Base-by-base conservation (phyloP, 2,329 filamentous ascomycete genomes). In the Calonectria leucothoes region DNA sequence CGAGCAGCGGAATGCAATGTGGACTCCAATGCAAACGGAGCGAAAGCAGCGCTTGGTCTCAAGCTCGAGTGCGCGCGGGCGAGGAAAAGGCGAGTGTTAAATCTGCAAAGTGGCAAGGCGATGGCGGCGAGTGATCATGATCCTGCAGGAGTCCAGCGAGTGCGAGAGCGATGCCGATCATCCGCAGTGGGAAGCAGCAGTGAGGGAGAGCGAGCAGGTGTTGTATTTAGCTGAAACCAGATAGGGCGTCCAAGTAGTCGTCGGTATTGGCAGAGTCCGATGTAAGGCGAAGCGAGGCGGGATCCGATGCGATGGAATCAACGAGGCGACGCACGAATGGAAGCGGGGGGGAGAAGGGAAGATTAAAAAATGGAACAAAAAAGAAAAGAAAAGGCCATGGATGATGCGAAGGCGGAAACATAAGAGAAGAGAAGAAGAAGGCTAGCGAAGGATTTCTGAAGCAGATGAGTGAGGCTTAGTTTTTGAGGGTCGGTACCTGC, bases 81-180 rank as follows among this genome's bases (percentile, higher is more conserved):
- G n/a, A n/a, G 12, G 52, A n/a, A 49, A 12, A 20, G 33, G 31
- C n/a, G 67, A 25, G 12, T 45, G 29, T 69, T 61, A 69, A 63
- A 61, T 27, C 55, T 69, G 35, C 7, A 31, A 63, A 14, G 45
- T 52, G 67, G 45, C 23, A 29, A 33, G 42, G 66, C 45, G 55
- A 35, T 63, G 55, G 67, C 20, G 67, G 67, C 42, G 45, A 59
- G 45, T 63, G 57, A 57, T 27, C 74, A 76, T 73, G 57, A 59
- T 52, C 61, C 63, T 71, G 49, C 59, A 39, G 45, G 42, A 31
- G 12, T 67, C 52, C 52, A 57, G n/a, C 52, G 25, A 37, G 27
- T 4, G 29, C 35, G 25, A 45, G 23, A 57, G 37, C 20, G 25
- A 67, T 39, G 45, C 64, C 35, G 52, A 31, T 57, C 57, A 63